Evolutionary conservation across 2,329 filamentous ascomycete genomes (phyloP), one percentile per base, ranked within the genome.

Genomic region (Fusarium sp.): DNA sequence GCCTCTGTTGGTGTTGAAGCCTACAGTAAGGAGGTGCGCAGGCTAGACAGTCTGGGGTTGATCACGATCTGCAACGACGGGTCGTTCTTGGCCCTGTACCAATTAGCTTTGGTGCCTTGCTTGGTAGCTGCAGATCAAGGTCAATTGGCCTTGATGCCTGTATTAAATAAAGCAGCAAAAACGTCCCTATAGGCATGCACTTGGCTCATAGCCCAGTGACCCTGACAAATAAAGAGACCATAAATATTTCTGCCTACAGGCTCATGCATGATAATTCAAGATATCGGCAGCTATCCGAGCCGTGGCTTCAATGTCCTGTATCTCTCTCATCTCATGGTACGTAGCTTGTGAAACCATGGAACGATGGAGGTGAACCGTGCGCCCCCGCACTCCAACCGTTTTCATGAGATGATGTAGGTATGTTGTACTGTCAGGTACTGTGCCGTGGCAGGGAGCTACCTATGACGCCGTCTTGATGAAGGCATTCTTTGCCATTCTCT

Each of bases 341-440:
- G 35, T n/a, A 24, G 36, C 19, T 38, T 38, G 38, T 26, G 12
- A 25, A 24, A 40, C 32, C 32, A 24, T 38, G n/a, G 25, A n/a
- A n/a, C 35, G 40, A 34, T 34, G 31, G 31, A 29, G n/a, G 38
- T 62, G 57, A 48, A 48, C 62, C 57, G 62, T 65, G 62, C 62
- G 57, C 58, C 62, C 61, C 62, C 61, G 61, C 61, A 65, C 65
- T 59, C 61, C 57, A 64, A 49, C 53, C 58, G 61, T 49, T 65
- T 51, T 48, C 34, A 62, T 58, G 42, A 47, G 7, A 13, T 34
- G n/a, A n/a, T n/a, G n/a, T n/a, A n/a, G n/a, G 7, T 6, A 13
- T 7, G 11, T 12, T 6, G 31, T 13, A 34, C n/a, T n/a, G n/a
- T n/a, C n/a, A n/a, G n/a, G n/a, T n/a, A n/a, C 19, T 19, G 19